Evolutionary conservation across 768 basidiomycete species (phyloP).

Genomic region (Mycena amicta): DNA sequence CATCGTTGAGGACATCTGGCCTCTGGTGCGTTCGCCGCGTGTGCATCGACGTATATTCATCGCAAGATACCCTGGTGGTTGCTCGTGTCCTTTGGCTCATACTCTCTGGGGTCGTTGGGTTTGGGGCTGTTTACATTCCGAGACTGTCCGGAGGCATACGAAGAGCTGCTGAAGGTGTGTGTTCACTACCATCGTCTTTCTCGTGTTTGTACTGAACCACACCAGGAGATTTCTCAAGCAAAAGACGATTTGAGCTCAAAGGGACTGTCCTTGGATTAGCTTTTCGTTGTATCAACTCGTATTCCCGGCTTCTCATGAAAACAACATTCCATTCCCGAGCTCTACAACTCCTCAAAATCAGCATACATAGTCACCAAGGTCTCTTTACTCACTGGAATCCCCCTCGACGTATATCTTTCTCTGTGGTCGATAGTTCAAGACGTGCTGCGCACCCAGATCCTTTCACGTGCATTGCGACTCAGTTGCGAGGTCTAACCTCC

Average conservation of each 20-base stretch:
- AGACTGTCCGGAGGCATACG: conserved; percentile 81
- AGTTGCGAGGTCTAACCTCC: too few relatives aligned
- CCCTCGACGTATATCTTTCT: too few relatives aligned
- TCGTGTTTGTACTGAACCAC: conserved; percentile 14
- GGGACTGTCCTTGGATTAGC: conserved; percentile 51
- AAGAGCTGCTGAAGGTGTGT: conserved; percentile 52
- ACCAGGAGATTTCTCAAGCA: conserved; percentile 62
- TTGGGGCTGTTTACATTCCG: conserved; percentile 72
- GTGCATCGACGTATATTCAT: neutral
- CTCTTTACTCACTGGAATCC: too few relatives aligned
- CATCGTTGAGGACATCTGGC: conserved; percentile 50
- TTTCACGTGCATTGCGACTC: too few relatives aligned
- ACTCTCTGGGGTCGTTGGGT: conserved; percentile 78
- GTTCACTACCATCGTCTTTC: conserved; percentile 40
- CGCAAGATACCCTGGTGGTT: conserved; percentile 80
- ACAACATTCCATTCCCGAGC: too few relatives aligned
- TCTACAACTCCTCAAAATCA: too few relatives aligned
- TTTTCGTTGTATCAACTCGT: too few relatives aligned
- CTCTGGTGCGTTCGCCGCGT: conserved; percentile 53
- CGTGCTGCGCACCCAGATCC: too few relatives aligned
- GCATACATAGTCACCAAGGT: too few relatives aligned
- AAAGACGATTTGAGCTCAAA: conserved; percentile 50
- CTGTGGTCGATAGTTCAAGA: too few relatives aligned
- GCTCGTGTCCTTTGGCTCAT: conserved; percentile 77
- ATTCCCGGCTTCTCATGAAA: too few relatives aligned